Evolutionary conservation across 1,284 basidiomycete species (phyloP), one percentile per base, ranked within the genome.

Genomic region (Malassezia caprae): DNA sequence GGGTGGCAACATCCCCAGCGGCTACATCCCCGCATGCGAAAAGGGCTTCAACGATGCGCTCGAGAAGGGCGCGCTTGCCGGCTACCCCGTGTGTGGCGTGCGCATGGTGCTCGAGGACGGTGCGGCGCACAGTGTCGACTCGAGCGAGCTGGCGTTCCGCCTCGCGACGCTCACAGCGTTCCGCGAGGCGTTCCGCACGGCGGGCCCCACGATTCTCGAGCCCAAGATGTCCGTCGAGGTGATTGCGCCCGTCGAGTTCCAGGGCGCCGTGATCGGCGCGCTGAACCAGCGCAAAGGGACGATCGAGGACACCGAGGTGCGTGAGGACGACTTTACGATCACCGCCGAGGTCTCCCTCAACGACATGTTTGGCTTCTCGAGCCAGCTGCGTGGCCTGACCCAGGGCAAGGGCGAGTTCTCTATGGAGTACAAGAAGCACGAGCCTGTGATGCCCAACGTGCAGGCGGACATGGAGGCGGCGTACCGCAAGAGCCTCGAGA

Each of bases 211-310:
- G 53, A 86, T 98, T 56, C 79, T 98, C 34, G 94, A 99, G 75
- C 94, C 94, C 21, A 86, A 96, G 77, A 99, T 99, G 94, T 88
- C 83, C 13, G 94, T 99, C 46, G 94, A 99, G 74, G 88, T 98
- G 21, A 85, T 96, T 40, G 91, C 93, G 0, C 94, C 94, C 2
- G 81, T 84, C 35, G 94, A 99, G 75, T 99, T 96, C 82, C 94
- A 98, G 76, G 93, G 91, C 80, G 81, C 82, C 40, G 93, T 98
- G 50, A 96, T 98, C 68, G 91, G 93, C 42, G 88, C 88, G 13
- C 78, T 98, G 68, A 99, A 96, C 76, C 84, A 88, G 59, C 82
- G 94, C 34, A 84, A 90, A 58, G 94, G 94, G 2, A 91, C 88
- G 6, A 96, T 99, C 68, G 80, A 93, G 47, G 93, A 96, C 71